phyloP scores from a whole-genome alignment of 129 eudicot species.

The Pseudognaphalium luteoalbum region DNA sequence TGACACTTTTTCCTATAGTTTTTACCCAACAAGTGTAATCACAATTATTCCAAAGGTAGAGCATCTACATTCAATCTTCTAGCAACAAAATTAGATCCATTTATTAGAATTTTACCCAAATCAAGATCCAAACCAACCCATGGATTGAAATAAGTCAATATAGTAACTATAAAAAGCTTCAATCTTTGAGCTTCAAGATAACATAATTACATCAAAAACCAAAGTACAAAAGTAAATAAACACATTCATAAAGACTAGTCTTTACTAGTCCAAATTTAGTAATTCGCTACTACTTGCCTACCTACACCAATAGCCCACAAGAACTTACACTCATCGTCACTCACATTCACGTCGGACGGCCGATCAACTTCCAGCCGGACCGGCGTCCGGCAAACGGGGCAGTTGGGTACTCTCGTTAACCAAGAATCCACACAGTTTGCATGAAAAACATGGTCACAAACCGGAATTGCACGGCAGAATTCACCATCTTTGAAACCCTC shows the following conservation, averaged over 20 bases:
- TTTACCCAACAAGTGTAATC: no score
- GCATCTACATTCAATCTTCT: no score
- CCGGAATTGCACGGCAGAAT: slow-evolving; percentile 38
- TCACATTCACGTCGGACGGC: slow-evolving; percentile 12
- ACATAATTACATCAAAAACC: not conserved
- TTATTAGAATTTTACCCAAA: not conserved
- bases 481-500: slow-evolving; percentile 52
- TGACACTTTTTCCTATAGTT: no score
- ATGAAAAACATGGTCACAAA: slow-evolving; percentile 63
- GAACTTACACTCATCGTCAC: slow-evolving; percentile 40
- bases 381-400: slow-evolving; percentile 68
- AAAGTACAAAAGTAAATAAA: no score
- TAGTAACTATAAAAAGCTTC: not conserved
- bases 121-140: not conserved
- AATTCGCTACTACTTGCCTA: slow-evolving; percentile 19
- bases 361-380: slow-evolving; percentile 35
- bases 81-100: no score
- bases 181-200: not conserved
- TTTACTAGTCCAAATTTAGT: slow-evolving; percentile 11
- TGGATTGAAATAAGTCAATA: not conserved
- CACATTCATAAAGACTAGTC: not conserved
- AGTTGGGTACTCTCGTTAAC: slow-evolving; percentile 47
- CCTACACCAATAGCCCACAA: slow-evolving; percentile 53
- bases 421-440: slow-evolving; percentile 58
- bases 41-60: no score